phyloP scores from a whole-genome alignment of 2,329 filamentous ascomycete genomes.

The Neofusicoccum ribis region DNA sequence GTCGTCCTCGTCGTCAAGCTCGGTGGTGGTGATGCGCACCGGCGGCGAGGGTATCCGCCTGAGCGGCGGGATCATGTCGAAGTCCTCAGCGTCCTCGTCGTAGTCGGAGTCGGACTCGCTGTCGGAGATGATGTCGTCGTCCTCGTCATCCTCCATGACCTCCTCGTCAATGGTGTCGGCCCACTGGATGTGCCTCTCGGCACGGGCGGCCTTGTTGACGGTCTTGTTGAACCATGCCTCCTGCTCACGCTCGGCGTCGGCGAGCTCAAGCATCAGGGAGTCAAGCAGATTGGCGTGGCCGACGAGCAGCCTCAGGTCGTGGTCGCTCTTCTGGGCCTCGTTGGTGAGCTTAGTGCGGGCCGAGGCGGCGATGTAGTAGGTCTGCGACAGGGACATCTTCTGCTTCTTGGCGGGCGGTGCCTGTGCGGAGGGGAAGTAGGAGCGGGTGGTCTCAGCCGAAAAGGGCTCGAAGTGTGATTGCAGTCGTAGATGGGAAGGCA shows the following conservation, averaged over 20 bases:
- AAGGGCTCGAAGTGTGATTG: conserved; percentile 50
- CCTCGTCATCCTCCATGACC: conserved; percentile 68
- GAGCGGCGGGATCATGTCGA: conserved; percentile 45
- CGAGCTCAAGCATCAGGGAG: conserved; percentile 85
- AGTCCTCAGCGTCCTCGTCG: conserved; percentile 53
- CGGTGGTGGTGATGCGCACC: conserved; percentile 45
- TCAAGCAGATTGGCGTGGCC: conserved; percentile 98
- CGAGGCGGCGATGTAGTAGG: conserved; percentile 97
- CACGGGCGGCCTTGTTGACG: conserved; percentile 70
- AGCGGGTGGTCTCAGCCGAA: conserved; percentile 45
- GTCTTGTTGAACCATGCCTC: conserved; percentile 98
- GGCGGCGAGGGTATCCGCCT: conserved; percentile 43
- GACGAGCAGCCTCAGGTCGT: conserved; percentile 92
- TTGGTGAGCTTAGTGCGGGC: conserved; percentile 92
- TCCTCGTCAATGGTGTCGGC: conserved; percentile 76
- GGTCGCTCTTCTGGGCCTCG: conserved; percentile 86
- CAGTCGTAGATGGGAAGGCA: conserved; percentile 52
- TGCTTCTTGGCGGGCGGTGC: conserved; percentile 59
- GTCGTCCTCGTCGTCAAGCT: conserved; percentile 42
- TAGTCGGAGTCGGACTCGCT: conserved; percentile 55
- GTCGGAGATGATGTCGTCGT: conserved; percentile 47
- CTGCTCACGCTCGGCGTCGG: conserved; percentile 92
- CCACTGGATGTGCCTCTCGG: conserved; percentile 79
- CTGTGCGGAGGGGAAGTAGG: conserved; percentile 33
- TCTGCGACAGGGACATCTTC: conserved; percentile 97